Percentiles rank a stretch among this genome's conserved stretches.
Conservation (phyloP, 208 protist species). For the Leptomonas pyrrhocoris region DNA sequence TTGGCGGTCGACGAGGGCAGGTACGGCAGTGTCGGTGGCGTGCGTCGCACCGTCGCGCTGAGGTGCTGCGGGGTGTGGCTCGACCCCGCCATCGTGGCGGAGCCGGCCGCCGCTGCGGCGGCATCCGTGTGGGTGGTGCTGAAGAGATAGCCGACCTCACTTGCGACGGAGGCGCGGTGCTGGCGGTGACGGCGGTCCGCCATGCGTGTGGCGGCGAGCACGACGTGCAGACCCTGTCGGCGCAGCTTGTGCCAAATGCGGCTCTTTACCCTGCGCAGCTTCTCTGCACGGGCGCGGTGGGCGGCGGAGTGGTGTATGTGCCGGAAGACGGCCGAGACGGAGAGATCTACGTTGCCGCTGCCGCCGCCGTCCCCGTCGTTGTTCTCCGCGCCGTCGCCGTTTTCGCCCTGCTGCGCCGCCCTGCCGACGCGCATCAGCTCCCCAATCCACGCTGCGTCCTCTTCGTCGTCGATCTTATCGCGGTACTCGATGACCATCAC, state of each 20-base stretch:
- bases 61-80: conserved; percentile 6
- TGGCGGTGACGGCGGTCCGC: conserved; percentile 35
- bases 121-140: conserved; percentile 3
- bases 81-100: too few relatives aligned
- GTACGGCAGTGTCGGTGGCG: not conserved
- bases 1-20: not conserved
- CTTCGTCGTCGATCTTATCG: conserved; percentile 37
- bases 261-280: conserved; percentile 39
- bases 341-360: conserved; percentile 4
- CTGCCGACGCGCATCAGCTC: conserved; percentile 31
- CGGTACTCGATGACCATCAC: conserved; percentile 65
- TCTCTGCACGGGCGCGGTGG: conserved; percentile 30
- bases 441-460: conserved; percentile 45
- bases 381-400: not conserved
- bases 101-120: conserved; percentile 5
- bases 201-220: conserved; percentile 45
- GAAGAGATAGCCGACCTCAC: conserved; percentile 20
- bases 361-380: not conserved
- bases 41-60: not conserved
- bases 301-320: conserved; percentile 3
- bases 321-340: conserved; percentile 2
- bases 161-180: conserved; percentile 17
- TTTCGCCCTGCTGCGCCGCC: not conserved
- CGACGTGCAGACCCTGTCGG: conserved; percentile 39
- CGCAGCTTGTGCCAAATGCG: conserved; percentile 37